Percentiles rank a stretch among this genome's conserved stretches.
Conservation (phyloP, 1,139 yeast genomes). For the Hyphopichia burtonii region DNA sequence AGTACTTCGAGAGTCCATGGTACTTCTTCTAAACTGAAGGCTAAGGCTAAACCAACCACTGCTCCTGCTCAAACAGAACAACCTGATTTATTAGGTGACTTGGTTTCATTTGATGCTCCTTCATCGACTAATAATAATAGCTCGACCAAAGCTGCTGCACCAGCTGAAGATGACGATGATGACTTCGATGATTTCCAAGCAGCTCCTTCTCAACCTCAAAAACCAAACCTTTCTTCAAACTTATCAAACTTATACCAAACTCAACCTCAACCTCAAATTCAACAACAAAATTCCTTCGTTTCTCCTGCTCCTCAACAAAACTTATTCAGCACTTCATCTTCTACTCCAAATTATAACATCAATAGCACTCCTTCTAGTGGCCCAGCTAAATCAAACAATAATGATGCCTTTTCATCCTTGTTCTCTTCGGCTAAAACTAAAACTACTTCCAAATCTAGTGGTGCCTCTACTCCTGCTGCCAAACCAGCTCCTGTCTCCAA, state of each 20-base stretch:
- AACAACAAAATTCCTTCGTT: constrained; percentile 1
- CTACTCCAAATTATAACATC: constrained; percentile 12
- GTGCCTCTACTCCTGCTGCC: constrained; percentile 7
- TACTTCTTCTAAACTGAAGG: constrained; percentile 15
- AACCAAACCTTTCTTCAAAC: constrained; percentile 30
- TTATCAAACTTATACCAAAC: constrained; percentile 40
- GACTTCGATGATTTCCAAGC: constrained; percentile 95
- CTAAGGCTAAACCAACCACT: constrained; percentile 11
- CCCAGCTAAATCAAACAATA: constrained; percentile 30
- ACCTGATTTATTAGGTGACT: constrained; percentile 52
- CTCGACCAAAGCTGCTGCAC: constrained; percentile 13
- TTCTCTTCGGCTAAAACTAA: constrained; percentile 57
- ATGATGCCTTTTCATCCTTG: constrained; percentile 81
- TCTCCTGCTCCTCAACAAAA: constrained; percentile 11
- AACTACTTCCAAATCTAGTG: constrained; percentile 6
- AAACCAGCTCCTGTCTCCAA: constrained; percentile 5
- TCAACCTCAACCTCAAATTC: constrained; percentile 17
- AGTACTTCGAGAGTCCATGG: constrained; percentile 44
- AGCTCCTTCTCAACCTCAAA: constrained; percentile 51
- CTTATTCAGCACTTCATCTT: constrained; percentile 12
- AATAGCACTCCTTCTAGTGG: constrained; percentile 22
- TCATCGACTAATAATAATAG: constrained; percentile 5
- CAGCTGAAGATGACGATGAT: constrained; percentile 60
- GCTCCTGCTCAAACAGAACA: constrained; percentile 21
- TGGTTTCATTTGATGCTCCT: constrained; percentile 50